Percentiles rank a stretch among this genome's conserved stretches.
Conservation (phyloP, 768 basidiomycete genomes). For the Nevesoporus exiguus region DNA sequence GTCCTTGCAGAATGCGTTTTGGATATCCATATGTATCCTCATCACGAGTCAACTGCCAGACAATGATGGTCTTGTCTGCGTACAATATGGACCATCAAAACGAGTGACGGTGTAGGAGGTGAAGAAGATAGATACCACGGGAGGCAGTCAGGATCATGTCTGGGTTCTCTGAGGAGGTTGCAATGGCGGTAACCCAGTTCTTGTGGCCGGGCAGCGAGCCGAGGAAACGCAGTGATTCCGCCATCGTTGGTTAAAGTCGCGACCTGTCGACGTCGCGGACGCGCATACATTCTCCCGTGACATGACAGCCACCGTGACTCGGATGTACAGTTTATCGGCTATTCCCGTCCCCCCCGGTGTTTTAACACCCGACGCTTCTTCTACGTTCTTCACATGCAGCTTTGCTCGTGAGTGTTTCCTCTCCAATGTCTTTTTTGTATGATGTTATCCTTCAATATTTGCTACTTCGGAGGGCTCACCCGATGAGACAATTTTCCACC, state of each 20-base stretch:
- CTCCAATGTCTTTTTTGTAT: conserved; percentile 15
- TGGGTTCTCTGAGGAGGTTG: conserved; percentile 97
- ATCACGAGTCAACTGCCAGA: conserved; percentile 96
- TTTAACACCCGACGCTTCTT: neutral
- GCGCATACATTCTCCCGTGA: conserved; percentile 32
- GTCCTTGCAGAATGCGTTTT: conserved; percentile 95
- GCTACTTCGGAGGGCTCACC: conserved; percentile 61
- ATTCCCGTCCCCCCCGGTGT: conserved; percentile 10
- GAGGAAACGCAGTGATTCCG: conserved; percentile 86
- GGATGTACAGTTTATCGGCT: conserved; percentile 55
- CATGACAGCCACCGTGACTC: conserved; percentile 65
- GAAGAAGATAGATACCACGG: conserved; percentile 60
- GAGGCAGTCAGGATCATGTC: conserved; percentile 99
- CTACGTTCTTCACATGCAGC: too few species aligned
- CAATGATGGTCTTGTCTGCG: conserved; percentile 99
- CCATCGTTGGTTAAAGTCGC: conserved; percentile 46
- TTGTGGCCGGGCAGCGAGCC: conserved; percentile 91
- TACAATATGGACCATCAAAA: conserved; percentile 34
- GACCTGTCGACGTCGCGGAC: conserved; percentile 18
- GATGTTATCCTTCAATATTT: conserved; percentile 56
- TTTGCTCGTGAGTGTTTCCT: conserved; percentile 15
- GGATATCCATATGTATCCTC: conserved; percentile 92
- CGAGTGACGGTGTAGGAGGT: conserved; percentile 5
- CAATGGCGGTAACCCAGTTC: conserved; percentile 98
- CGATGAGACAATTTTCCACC: conserved; percentile 66